Conservation (phyloP, 139 green algal species). For the Auxenochlorella protothecoides region DNA sequence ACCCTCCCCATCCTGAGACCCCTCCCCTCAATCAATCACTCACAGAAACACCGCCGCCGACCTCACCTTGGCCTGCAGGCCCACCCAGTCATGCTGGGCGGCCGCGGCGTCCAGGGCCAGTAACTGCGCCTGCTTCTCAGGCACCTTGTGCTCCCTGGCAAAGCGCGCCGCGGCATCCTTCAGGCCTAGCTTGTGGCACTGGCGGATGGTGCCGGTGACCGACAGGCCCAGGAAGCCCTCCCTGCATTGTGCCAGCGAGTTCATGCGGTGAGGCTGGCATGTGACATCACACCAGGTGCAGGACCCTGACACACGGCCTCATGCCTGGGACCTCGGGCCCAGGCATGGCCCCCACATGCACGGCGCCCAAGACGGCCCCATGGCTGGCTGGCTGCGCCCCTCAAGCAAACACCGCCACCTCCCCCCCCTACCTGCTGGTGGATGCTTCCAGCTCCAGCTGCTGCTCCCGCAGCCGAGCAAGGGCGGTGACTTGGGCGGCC, state of each 20-base stretch:
- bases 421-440: slow-evolving; percentile 5
- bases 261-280: not conserved
- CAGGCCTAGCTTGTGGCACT: slow-evolving; percentile 22
- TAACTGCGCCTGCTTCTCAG: slow-evolving; percentile 18
- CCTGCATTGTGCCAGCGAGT: not conserved
- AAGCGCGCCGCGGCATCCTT: slow-evolving; percentile 14
- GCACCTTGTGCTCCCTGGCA: slow-evolving; percentile 21
- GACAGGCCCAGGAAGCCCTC: slow-evolving; percentile 25
- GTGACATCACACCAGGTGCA: too few species aligned
- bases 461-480: slow-evolving; percentile 10
- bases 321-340: too few species aligned
- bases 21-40: too few species aligned
- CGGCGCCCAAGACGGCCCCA: too few species aligned
- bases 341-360: too few species aligned
- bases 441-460: slow-evolving; percentile 14
- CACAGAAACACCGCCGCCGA: too few species aligned
- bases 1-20: too few species aligned
- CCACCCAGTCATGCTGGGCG: slow-evolving; percentile 16
- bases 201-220: slow-evolving; percentile 17
- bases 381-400: too few species aligned
- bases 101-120: slow-evolving; percentile 4
- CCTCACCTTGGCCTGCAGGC: not conserved
- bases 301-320: too few species aligned
- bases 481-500: not conserved
- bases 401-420: not conserved